Evolutionary conservation across 2,329 filamentous ascomycete genomes (phyloP), one percentile per base, ranked within the genome.

Genomic region (Aspergillus brunneoviolaceus): DNA sequence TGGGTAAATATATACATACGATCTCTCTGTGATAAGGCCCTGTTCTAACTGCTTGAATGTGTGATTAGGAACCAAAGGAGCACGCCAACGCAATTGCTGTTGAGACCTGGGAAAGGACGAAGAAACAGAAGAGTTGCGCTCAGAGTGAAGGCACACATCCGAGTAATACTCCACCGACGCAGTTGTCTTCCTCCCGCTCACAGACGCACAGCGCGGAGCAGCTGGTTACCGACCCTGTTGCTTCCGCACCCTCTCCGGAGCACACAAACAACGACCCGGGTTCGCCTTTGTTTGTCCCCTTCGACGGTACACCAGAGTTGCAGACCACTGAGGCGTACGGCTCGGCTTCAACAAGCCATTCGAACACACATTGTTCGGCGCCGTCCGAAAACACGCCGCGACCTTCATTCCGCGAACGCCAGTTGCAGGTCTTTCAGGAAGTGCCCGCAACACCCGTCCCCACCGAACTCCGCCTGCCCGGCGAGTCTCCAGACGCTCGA

Each of bases 1-100:
- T 77, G 74, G 74, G 75, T 77, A 65, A 69, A 74, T 72, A 29
- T n/a, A 11, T 42, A 49, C 23, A 11, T 42, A 49, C 23, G 16
- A n/a, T 49, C n/a, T 27, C 21, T n/a, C 29, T 19, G 21, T 50
- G 23, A 55, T 23, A 9, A 45, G 21, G 12, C n/a, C 5, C 19
- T 51, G 51, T 31, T 45, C 60, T 68, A 59, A 67, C 52, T n/a
- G 12, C 21, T 25, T n/a, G 19, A 1, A 1, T 50, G 29, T 49
- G 49, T 19, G 5, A 29, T 47, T 58, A 76, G 73, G 73, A 76
- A 65, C 73, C 73, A 19, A 76, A 76, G 57, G 67, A 70, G 51
- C 67, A 71, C 68, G 73, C 70, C 48, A 75, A 67, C 64, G 67
- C 70, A 33, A 57, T 63, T 60, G 72, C 73, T 49, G 56, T 72